Evolutionary conservation across 495 filamentous ascomycete genomes (phyloP), one percentile per base, ranked within the genome.

Genomic region (Trichocladium antarcticum): DNA sequence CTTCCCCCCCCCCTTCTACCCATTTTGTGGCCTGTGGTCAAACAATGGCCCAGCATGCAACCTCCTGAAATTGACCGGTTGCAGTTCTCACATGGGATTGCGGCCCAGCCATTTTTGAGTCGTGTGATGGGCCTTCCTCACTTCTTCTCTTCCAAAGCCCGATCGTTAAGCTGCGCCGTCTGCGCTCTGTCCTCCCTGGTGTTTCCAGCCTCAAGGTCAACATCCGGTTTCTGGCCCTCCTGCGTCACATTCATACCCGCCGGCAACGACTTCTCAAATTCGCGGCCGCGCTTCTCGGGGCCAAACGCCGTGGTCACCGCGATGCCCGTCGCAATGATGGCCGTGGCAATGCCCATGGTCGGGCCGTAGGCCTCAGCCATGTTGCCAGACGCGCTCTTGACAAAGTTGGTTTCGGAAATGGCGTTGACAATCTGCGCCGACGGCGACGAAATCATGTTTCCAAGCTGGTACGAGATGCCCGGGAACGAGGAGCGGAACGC

Each of bases 361-460:
- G 79, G 81, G 0, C 82, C 84, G 47, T 86, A 87, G 1, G 82
- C 80, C 14, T 80, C 73, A 1, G 75, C 80, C 5, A 61, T 53
- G 44, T 75, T 56, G 1, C 81, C 80, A 2, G 62, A 57, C 15
- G 53, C 52, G 44, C 67, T 64, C 0, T 57, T 74, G 19, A 81
- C 67, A 31, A 68, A 69, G 27, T 69, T 67, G 34, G 59, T 70
- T 48, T 85, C 82, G 5, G 83, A 64, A 32, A 85, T 71, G 3
- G 77, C 77, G 38, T 84, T 85, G 43, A 85, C 75, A 36, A 86
- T 83, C 62, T 87, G 82, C 2, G 81, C 74, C 0, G 79, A 80
- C 1, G 83, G 81, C 3, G 82, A 80, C 28, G 82, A 82, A 37
- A 87, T 76, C 74, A 87, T 83, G 63, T 85, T 86, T 15, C 83